Base-by-base conservation (phyloP, 2,329 filamentous ascomycete species). In the Exophiala viscosa region DNA sequence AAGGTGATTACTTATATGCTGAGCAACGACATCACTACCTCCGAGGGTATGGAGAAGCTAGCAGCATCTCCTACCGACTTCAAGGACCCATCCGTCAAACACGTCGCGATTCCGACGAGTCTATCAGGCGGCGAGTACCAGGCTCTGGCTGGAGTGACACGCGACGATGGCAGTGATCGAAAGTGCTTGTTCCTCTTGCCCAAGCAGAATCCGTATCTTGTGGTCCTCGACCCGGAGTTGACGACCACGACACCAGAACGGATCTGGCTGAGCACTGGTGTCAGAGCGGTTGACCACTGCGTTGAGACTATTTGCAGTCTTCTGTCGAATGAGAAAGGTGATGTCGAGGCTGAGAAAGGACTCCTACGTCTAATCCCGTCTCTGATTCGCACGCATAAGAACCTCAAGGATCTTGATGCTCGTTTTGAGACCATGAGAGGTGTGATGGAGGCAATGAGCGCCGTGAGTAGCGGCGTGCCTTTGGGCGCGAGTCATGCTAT, bases 251-350 rank as follows among this genome's bases (percentile, higher is more conserved):
- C 80, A 0, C 81, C 81, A 0, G 66, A 70, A 1, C 67, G 68
- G 15, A 70, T 82, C 15, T 85, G 81, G 81, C 67, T 84, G 1
- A 78, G 76, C 39, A 81, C 79, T 0, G 82, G 82, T 0, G 70
- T 84, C 6, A 70, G 80, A 7, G 73, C 76, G 0, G 72, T 83
- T 0, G 80, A 83, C 58, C 80, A 83, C 60, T 82, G 79, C 50
- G 74, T 83, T 3, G 80, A 83, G 64, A 76, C 76, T 1, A 63
- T 79, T 3, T 80, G 76, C 55, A 75, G 74, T 1, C 61, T 73
- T 1, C 57, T 63, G 1, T 64, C 62, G 8, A 71, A 67, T 1
- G 38, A 58, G 0, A 62, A 62, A n/a, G 67, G 66, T 5, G 73
- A 76, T 8, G 61, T 64, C 1, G 63, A 67, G 17, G 73, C 71